Conservation (phyloP, 306 rosid species). For the Corylus avellana region DNA sequence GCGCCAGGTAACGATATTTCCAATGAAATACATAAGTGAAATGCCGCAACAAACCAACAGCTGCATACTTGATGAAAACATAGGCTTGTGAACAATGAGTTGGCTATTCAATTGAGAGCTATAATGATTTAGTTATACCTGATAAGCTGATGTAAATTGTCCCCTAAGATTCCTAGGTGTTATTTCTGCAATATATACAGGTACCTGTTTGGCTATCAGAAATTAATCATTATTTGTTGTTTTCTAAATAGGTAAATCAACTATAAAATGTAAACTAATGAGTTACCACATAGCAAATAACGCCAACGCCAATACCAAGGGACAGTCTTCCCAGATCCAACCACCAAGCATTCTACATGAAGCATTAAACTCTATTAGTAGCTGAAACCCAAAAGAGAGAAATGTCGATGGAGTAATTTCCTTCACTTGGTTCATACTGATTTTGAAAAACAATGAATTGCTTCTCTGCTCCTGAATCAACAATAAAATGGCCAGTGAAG, state of each 20-base stretch:
- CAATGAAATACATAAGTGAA: conserved; percentile 61
- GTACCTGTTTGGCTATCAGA: conserved; percentile 49
- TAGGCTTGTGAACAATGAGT: background rate
- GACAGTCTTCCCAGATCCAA: conserved; percentile 75
- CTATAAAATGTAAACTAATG: conserved; percentile 7
- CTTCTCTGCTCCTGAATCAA: too few relatives aligned
- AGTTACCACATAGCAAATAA: conserved; percentile 76
- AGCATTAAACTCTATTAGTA: conserved; percentile 21
- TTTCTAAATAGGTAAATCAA: background rate
- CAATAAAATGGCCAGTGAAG: background rate
- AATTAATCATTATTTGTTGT: background rate
- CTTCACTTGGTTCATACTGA: background rate
- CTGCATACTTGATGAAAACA: conserved; percentile 42
- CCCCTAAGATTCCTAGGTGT: conserved; percentile 75
- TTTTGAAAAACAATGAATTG: background rate
- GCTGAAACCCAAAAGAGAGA: background rate
- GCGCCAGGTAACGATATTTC: conserved; percentile 58
- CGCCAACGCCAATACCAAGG: conserved; percentile 80
- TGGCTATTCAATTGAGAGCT: background rate
- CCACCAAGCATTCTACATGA: conserved; percentile 67
- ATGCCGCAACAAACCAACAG: conserved; percentile 62
- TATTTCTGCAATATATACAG: conserved; percentile 74
- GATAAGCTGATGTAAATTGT: conserved; percentile 60
- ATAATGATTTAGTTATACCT: conserved; percentile 40
- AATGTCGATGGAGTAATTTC: background rate